A percentile compares a stretch with the other conserved stretches of the same genome.
Evolutionary conservation across 2,329 filamentous ascomycete genomes (phyloP).

Genomic region (Botryotinia globosa): DNA sequence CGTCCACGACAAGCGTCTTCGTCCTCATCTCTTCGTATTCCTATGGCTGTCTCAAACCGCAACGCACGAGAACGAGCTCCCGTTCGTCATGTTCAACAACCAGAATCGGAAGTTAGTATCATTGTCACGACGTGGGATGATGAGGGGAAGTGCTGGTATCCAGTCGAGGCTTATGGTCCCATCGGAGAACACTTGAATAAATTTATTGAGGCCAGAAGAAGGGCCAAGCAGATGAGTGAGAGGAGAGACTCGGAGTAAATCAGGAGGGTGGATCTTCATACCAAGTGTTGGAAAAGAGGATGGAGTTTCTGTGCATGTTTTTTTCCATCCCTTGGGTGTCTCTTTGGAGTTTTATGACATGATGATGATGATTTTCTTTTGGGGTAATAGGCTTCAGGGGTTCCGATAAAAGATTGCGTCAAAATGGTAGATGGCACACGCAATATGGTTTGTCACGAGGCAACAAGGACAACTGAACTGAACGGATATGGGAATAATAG

Average conservation of each 20-base stretch:
- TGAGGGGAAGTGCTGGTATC: conserved; percentile 22
- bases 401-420: conserved; percentile 1
- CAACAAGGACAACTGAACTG: conserved; percentile 13
- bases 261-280: not conserved
- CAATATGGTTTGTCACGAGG: conserved; percentile 12
- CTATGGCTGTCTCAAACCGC: not conserved
- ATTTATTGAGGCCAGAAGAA: conserved; percentile 20
- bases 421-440: conserved; percentile 11
- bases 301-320: not conserved
- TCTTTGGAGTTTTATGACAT: conserved; percentile 3
- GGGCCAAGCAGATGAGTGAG: conserved; percentile 15
- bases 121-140: conserved; percentile 23
- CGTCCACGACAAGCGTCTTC: conserved; percentile 15
- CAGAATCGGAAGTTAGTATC: conserved; percentile 22
- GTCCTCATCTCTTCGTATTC: conserved; percentile 13
- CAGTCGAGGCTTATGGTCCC: conserved; percentile 21
- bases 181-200: conserved; percentile 20
- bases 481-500: conserved; percentile 3
- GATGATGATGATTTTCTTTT: conserved; percentile 10
- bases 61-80: conserved; percentile 16
- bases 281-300: conserved; percentile 19
- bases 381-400: not conserved
- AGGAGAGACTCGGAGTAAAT: conserved; percentile 1
- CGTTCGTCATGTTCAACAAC: conserved; percentile 15
- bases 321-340: not conserved